phyloP scores from a whole-genome alignment of 352 stramenopile genomes.

The Phytophthora palmivora region DNA sequence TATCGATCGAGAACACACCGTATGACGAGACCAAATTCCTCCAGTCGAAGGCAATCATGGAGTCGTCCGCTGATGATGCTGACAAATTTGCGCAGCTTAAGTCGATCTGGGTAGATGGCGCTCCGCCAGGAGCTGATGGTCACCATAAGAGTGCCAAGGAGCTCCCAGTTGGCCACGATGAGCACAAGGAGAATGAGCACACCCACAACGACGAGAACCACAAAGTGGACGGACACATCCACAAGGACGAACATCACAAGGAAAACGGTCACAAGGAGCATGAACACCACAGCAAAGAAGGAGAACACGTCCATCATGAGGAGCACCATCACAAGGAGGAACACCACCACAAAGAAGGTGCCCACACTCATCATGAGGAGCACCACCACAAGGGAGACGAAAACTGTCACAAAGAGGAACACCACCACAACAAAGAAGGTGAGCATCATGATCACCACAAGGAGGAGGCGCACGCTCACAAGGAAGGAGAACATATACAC shows the following conservation, averaged over 20 bases:
- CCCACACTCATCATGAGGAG: slow-evolving; percentile 7
- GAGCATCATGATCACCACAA: slow-evolving; percentile 21
- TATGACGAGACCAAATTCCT: slow-evolving; percentile 76
- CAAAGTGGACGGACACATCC: not conserved
- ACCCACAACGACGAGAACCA: too few species aligned
- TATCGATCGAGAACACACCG: slow-evolving; percentile 62
- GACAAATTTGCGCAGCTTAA: slow-evolving; percentile 82
- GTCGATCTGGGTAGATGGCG: slow-evolving; percentile 58
- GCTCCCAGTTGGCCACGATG: slow-evolving; percentile 12
- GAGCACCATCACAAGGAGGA: slow-evolving; percentile 19
- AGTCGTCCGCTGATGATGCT: slow-evolving; percentile 57
- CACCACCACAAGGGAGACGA: slow-evolving; percentile 15
- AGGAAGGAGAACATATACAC: slow-evolving; percentile 2
- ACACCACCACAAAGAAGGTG: slow-evolving; percentile 13
- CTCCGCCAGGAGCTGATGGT: slow-evolving; percentile 12
- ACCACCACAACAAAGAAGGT: slow-evolving; percentile 12
- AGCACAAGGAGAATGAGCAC: too few species aligned
- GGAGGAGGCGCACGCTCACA: slow-evolving; percentile 9
- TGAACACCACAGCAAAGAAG: slow-evolving; percentile 7
- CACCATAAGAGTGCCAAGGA: slow-evolving; percentile 53
- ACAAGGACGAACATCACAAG: slow-evolving; percentile 10
- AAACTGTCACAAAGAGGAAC: slow-evolving; percentile 11
- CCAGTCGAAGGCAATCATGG: slow-evolving; percentile 74
- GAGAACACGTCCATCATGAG: slow-evolving; percentile 5
- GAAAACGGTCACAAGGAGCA: slow-evolving; percentile 1